These are phyloP conservation scores for Rutidosis leptorrhynchoides DNA, from an alignment of 129 eudicot genomes.

Conservation along the genomic window DNA sequence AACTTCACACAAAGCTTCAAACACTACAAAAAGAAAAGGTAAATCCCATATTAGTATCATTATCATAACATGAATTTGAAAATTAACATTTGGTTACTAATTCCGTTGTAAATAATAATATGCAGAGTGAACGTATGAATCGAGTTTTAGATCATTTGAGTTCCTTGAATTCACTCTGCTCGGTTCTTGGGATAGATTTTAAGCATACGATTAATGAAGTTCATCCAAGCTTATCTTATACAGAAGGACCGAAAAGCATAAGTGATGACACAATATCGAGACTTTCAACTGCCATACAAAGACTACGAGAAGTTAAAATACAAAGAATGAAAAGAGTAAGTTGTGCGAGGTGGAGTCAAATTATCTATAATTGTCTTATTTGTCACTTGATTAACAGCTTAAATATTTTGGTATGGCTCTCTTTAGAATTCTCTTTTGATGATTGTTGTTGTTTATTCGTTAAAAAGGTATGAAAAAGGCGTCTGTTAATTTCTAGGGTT, in stretches of 20 bases:
- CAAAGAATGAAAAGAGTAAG: conserved; percentile 67
- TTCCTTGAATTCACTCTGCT: conserved; percentile 56
- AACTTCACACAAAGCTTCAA: conserved; percentile 62
- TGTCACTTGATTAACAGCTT: no score
- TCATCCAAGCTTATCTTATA: conserved; percentile 61
- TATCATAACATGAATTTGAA: neutral
- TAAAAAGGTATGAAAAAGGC: no score
- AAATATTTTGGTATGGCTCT: no score
- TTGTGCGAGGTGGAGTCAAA: neutral
- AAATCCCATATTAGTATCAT: neutral
- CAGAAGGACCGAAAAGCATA: conserved; percentile 44
- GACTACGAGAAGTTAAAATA: conserved; percentile 55
- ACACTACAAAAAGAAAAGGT: conserved; percentile 77
- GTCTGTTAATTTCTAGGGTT: no score
- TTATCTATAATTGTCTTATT: no score
- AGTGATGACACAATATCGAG: conserved; percentile 46
- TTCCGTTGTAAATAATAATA: conserved; percentile 3
- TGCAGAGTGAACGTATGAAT: conserved; percentile 77
- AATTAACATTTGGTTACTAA: neutral
- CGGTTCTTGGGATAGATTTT: conserved; percentile 62
- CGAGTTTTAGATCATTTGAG: conserved; percentile 50
- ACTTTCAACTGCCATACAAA: conserved; percentile 42
- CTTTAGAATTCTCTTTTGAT: no score
- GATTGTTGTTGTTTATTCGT: no score
- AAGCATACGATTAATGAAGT: conserved; percentile 48